Evolutionary conservation across 225 moss, liverwort and hornwort genomes (phyloP).

Genomic region (Rhytidiadelphus loreus): DNA sequence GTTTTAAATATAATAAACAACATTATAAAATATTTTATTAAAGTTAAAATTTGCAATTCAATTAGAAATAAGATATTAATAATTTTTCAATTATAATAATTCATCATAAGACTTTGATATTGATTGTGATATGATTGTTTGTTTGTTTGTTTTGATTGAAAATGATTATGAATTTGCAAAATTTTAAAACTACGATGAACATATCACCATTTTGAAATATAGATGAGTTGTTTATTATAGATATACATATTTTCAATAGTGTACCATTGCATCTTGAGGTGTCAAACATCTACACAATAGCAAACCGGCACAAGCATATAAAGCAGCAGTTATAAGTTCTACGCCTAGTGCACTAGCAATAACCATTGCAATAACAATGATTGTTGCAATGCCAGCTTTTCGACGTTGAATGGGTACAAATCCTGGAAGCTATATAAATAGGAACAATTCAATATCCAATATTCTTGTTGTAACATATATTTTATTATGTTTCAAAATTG

Average conservation of each 20-base stretch:
- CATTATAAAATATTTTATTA: neutral
- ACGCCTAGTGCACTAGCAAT: constrained; percentile 70
- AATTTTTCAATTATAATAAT: neutral
- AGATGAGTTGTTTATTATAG: neutral
- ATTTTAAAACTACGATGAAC: too few relatives aligned
- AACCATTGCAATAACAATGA: constrained; percentile 58
- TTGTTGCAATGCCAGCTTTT: constrained; percentile 54
- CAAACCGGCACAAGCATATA: constrained; percentile 63
- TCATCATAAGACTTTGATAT: neutral
- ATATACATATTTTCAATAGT: neutral
- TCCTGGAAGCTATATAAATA: constrained; percentile 52
- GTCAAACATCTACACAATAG: constrained; percentile 60
- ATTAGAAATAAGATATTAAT: too few relatives aligned
- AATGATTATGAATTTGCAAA: neutral
- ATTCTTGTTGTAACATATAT: neutral
- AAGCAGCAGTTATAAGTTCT: constrained; percentile 55
- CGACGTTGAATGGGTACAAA: constrained; percentile 69
- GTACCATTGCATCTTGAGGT: constrained; percentile 76
- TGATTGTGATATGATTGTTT: too few relatives aligned
- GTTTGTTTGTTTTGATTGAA: neutral
- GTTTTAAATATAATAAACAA: too few relatives aligned
- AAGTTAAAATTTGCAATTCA: neutral
- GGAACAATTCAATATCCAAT: neutral
- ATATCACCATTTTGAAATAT: neutral
- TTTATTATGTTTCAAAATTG: neutral